Evolutionary conservation across 2,329 filamentous ascomycete genomes (phyloP).

Genomic region (Colletotrichum cereale): DNA sequence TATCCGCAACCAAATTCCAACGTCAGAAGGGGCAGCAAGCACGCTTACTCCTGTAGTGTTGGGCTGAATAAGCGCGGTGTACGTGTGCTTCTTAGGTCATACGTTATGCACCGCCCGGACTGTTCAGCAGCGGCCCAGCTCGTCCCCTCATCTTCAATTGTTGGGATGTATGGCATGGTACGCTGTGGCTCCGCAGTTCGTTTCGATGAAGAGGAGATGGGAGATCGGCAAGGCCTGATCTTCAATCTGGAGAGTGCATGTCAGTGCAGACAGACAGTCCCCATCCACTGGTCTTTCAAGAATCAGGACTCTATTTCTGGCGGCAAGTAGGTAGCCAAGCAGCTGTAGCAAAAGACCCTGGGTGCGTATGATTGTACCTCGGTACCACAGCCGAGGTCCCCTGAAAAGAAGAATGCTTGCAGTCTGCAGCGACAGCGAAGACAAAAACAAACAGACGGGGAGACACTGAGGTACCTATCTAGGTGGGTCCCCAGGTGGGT

Average conservation of each 20-base stretch:
- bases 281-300: background rate
- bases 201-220: slow-evolving; percentile 15
- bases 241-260: slow-evolving; percentile 6
- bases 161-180: background rate
- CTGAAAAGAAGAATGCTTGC: background rate
- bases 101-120: background rate
- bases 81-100: slow-evolving; percentile 10
- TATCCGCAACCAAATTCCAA: slow-evolving; percentile 23
- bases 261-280: background rate
- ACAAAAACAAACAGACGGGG: background rate
- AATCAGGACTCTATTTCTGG: slow-evolving; percentile 7
- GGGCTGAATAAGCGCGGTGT: slow-evolving; percentile 2
- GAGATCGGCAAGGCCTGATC: slow-evolving; percentile 21
- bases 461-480: background rate
- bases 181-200: background rate
- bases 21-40: slow-evolving; percentile 7
- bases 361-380: slow-evolving; percentile 1
- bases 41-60: background rate
- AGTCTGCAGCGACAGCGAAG: slow-evolving; percentile 13
- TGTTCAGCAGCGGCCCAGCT: background rate
- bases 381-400: slow-evolving; percentile 4
- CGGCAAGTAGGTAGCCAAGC: slow-evolving; percentile 6
- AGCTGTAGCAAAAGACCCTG: slow-evolving; percentile 25
- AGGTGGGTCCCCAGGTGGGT: background rate
- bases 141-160: background rate